Conservation (phyloP, 2,329 filamentous ascomycete genomes). For the Sporothrix mexicana region DNA sequence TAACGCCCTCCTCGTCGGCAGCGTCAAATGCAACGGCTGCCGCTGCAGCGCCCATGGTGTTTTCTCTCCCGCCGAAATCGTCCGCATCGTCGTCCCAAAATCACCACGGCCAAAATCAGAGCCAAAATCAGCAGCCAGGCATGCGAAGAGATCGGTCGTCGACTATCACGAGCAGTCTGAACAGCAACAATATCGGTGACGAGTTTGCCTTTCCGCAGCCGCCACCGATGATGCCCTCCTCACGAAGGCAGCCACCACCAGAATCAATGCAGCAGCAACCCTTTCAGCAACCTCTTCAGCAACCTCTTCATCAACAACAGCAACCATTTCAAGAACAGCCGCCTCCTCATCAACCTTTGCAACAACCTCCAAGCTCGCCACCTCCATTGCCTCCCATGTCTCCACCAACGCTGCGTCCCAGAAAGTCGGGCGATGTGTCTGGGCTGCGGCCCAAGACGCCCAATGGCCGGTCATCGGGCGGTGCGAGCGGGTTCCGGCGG, state of each 20-base stretch:
- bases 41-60: slow-evolving; percentile 14
- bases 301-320: neutral
- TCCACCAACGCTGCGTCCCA: slow-evolving; percentile 31
- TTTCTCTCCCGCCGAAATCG: slow-evolving; percentile 7
- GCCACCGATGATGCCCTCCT: neutral
- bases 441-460: slow-evolving; percentile 36
- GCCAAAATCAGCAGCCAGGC: neutral
- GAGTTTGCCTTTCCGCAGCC: slow-evolving; percentile 20
- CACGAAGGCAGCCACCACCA: neutral
- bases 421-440: slow-evolving; percentile 29
- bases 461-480: slow-evolving; percentile 25
- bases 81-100: neutral
- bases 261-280: neutral
- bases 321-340: neutral
- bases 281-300: neutral
- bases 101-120: neutral
- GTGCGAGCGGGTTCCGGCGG: slow-evolving; percentile 35
- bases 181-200: slow-evolving; percentile 18
- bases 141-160: neutral
- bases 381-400: slow-evolving; percentile 22
- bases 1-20: neutral
- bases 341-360: neutral
- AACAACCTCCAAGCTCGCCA: neutral
- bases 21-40: neutral
- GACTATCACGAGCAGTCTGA: slow-evolving; percentile 13